Evolutionary conservation across 176 grass and related monocot genomes (phyloP).

Genomic region (Thinopyrum elongatum): DNA sequence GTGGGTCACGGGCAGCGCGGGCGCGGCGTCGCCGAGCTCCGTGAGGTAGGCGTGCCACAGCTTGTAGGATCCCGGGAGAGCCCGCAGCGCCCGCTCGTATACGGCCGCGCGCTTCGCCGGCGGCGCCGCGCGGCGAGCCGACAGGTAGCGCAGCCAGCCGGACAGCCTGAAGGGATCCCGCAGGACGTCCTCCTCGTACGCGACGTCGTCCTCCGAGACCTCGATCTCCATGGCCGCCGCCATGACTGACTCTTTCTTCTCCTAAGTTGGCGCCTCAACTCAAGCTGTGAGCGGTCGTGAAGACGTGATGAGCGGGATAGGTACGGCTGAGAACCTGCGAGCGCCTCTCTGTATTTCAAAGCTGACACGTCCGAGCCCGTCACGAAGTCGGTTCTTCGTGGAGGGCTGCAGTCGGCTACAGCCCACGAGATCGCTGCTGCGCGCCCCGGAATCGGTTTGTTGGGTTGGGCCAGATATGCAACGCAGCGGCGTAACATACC

Average conservation of each 20-base stretch:
- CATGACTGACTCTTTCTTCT: not conserved
- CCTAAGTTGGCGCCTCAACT: not conserved
- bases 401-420: no score
- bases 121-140: slow-evolving; percentile 29
- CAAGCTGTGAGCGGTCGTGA: not conserved
- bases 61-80: slow-evolving; percentile 71
- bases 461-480: no score
- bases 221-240: not conserved
- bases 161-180: slow-evolving; percentile 50
- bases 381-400: no score
- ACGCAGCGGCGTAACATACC: no score
- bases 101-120: slow-evolving; percentile 39
- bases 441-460: no score
- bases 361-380: no score
- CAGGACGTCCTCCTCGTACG: slow-evolving; percentile 72
- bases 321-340: no score
- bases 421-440: no score
- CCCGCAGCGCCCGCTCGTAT: slow-evolving; percentile 67
- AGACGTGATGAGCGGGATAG: not conserved
- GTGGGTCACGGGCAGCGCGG: slow-evolving; percentile 31
- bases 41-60: slow-evolving; percentile 77
- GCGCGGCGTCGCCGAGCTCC: slow-evolving; percentile 51
- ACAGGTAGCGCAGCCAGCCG: slow-evolving; percentile 67
- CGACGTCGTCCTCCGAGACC: slow-evolving; percentile 27
- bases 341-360: no score